Evolutionary conservation across 2,329 filamentous ascomycete genomes (phyloP).

Genomic region (Colletotrichum lentis): DNA sequence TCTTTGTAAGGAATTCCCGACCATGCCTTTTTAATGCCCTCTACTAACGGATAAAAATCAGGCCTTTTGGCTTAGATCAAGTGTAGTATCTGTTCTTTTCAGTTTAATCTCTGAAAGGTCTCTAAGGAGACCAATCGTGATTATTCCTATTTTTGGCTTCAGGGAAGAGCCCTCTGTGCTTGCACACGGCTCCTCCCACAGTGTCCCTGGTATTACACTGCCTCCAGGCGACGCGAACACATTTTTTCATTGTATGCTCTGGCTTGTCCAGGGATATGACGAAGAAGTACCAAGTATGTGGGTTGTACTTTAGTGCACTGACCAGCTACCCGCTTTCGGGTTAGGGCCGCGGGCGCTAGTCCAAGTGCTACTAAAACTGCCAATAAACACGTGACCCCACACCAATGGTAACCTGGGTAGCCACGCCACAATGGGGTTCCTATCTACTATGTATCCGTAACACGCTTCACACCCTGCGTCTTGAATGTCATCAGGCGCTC

Average conservation of each 20-base stretch:
- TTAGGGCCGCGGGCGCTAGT: no score
- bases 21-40: no score
- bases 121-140: constrained; percentile 76
- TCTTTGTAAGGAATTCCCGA: no score
- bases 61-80: constrained; percentile 82
- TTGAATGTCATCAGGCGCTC: no score
- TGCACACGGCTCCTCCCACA: constrained; percentile 71
- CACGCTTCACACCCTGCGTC: no score
- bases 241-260: constrained; percentile 65
- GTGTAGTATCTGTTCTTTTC: constrained; percentile 97
- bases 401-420: no score
- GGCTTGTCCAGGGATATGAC: constrained; percentile 63
- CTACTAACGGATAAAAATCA: not conserved
- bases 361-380: no score
- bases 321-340: no score
- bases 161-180: constrained; percentile 71
- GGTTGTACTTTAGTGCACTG: no score
- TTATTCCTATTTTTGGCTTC: constrained; percentile 82
- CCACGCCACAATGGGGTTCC: no score
- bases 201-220: constrained; percentile 83
- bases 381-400: no score
- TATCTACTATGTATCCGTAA: no score
- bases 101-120: constrained; percentile 94
- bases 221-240: constrained; percentile 73
- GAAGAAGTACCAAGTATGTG: constrained; percentile 54